Base-by-base conservation (phyloP, 2,329 filamentous ascomycete species). In the Cytospora piceae region DNA sequence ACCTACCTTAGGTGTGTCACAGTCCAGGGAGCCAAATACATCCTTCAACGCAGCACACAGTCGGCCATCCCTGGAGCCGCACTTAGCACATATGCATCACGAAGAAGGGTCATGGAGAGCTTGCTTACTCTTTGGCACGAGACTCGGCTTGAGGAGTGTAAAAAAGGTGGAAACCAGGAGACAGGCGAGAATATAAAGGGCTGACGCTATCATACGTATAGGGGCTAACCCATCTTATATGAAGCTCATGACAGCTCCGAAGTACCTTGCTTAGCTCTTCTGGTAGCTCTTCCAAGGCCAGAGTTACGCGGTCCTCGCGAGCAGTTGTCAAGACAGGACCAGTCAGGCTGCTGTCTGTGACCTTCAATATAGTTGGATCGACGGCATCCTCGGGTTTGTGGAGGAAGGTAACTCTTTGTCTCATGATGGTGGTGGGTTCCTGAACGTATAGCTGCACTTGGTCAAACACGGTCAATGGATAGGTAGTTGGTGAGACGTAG, bases 121-220 rank as follows among this genome's bases (percentile, higher is more conserved):
- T n/a, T 49, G 68, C 73, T 65, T 69, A 75, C 71, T 70, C 72
- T 24, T 74, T 69, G 32, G 69, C 70, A 55, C 69, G 69, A 11
- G 71, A 74, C 31, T 77, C 74, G 37, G 78, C 74, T 7, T 76
- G 75, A 0, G 90, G 90, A 0, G 90, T 91, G 74, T 89, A 93
- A 72, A 91, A 91, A 31, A 93, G 81, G 79, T 97, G 93, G 27
- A 98, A 79, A 3, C 94, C 94, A 0, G 94, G 89, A 2, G 92
- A 88, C 17, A 93, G 77, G 66, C 91, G 86, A 60, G 93, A 93
- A 53, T 86, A 81, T 72, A 95, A 90, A 1, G 94, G 94, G 49
- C 88, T 83, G 54, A 89, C 79, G 1, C 85, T 80, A 49, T 85
- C 79, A 74, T 89, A 89, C 1, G 82, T 72, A 8, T 73, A 72